Evolutionary conservation across 2,329 filamentous ascomycete species (phyloP), one percentile per base, ranked within the genome.

Genomic region (Lachnellula hyalina): DNA sequence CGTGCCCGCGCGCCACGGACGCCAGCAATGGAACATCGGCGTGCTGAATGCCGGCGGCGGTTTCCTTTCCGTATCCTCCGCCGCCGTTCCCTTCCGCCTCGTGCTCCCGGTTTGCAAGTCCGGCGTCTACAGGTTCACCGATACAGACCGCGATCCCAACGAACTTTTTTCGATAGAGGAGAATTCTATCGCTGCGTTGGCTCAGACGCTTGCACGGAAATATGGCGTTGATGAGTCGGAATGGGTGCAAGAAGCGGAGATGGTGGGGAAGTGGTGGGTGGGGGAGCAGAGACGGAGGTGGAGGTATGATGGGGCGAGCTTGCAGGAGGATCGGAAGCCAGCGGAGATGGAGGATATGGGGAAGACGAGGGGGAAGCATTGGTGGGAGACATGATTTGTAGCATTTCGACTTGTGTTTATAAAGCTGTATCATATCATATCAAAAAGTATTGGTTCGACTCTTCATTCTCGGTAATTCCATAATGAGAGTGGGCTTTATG

Each of bases 201-300:
- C 15, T 5, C 14, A 44, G 64, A 5, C 52, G 62, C 1, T 54
- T 55, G 2, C 65, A 72, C 8, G 49, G 58, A 47, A 51, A 50
- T 4, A 70, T 49, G 68, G 70, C 2, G 61, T 64, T 7, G 69
- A 67, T 6, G 70, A 70, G 4, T 64, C 60, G 2, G 51, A 63
- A 47, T 74, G 72, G 72, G 71, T 70, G 2, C 56, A 53, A 15
- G 66, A 73, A n/a, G 72, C 72, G 0, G 68, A 69, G 11, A 63
- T 68, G 41, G 64, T 73, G 25, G 67, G 66, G 4, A 61, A 63
- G 38, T 74, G 72, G 72, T 73, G 71, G 70, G 64, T 71, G 17
- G 58, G 62, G 55, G 72, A 74, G 60, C 54, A 60, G 55, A 54
- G 64, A 36, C 36, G 57, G 38, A 45, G 64, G 36, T 66, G 64